Conservation (phyloP, 2,329 filamentous ascomycete species). For the Fusarium beomiforme region DNA sequence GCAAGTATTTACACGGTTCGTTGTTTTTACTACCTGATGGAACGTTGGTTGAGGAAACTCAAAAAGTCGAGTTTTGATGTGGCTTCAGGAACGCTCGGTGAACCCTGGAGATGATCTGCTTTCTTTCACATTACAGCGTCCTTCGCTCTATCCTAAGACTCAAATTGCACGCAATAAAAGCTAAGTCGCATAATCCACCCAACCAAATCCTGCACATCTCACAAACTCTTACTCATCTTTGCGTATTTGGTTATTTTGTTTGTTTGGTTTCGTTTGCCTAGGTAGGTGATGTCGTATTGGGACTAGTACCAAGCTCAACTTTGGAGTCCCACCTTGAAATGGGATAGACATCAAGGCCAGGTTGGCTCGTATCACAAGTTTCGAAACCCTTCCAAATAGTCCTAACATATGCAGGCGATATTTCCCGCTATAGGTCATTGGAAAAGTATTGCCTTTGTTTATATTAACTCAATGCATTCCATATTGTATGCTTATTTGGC, state of each 20-base stretch:
- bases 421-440: not conserved
- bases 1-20: not conserved
- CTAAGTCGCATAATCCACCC: too few species aligned
- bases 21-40: not conserved
- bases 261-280: slow-evolving; percentile 17
- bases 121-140: not conserved
- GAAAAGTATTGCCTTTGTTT: not conserved
- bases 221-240: not conserved
- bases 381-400: slow-evolving; percentile 2
- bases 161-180: too few species aligned
- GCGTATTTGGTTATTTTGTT: slow-evolving; percentile 6
- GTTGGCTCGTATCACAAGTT: slow-evolving; percentile 1
- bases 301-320: slow-evolving; percentile 6
- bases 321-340: slow-evolving; percentile 1
- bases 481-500: not conserved
- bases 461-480: not conserved
- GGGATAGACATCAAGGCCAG: not conserved
- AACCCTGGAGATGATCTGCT: not conserved
- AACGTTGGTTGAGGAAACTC: not conserved
- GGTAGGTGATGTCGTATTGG: slow-evolving; percentile 2
- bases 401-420: not conserved
- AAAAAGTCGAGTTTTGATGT: not conserved
- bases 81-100: not conserved
- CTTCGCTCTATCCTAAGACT: not conserved
- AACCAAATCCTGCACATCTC: not conserved